phyloP scores from a whole-genome alignment of 306 rosid genomes.

The Lupinus albus region DNA sequence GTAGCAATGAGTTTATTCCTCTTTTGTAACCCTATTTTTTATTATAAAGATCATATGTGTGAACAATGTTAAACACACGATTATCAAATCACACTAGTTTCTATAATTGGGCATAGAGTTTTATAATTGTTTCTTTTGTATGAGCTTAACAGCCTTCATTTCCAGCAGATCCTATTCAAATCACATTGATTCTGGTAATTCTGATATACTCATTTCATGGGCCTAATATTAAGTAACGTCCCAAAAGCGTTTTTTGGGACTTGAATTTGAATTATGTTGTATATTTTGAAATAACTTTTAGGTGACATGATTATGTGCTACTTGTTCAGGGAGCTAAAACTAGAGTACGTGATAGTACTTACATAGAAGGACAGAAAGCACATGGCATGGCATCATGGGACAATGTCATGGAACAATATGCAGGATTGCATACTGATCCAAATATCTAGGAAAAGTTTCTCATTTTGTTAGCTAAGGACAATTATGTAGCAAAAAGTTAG shows the following conservation, averaged over 20 bases:
- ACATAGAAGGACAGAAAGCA: constrained; percentile 49
- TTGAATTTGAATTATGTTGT: constrained; percentile 31
- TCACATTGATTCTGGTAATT: constrained; percentile 79
- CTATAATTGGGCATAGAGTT: too few relatives aligned
- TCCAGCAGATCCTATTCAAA: too few relatives aligned
- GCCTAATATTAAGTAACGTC: constrained; percentile 16
- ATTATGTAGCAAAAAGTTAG: too few relatives aligned
- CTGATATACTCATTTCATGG: constrained; percentile 39
- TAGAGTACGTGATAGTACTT: constrained; percentile 37
- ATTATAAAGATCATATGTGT: too few relatives aligned
- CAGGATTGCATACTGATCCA: constrained; percentile 47
- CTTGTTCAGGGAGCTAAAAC: constrained; percentile 51
- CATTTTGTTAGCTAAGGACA: too few relatives aligned
- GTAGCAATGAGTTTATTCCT: too few relatives aligned
- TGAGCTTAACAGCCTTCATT: too few relatives aligned
- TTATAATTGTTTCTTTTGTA: too few relatives aligned
- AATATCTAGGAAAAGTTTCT: constrained; percentile 42
- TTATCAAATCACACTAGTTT: too few relatives aligned
- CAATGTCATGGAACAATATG: constrained; percentile 58
- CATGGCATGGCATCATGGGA: constrained; percentile 60
- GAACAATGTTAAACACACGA: too few relatives aligned
- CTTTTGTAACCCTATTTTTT: too few relatives aligned
- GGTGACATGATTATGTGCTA: too few relatives aligned
- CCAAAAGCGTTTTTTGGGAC: constrained; percentile 35
- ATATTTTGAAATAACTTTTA: constrained; percentile 43